Base-by-base conservation (phyloP, 345 rosid genomes). In the Eucalyptus marginata region DNA sequence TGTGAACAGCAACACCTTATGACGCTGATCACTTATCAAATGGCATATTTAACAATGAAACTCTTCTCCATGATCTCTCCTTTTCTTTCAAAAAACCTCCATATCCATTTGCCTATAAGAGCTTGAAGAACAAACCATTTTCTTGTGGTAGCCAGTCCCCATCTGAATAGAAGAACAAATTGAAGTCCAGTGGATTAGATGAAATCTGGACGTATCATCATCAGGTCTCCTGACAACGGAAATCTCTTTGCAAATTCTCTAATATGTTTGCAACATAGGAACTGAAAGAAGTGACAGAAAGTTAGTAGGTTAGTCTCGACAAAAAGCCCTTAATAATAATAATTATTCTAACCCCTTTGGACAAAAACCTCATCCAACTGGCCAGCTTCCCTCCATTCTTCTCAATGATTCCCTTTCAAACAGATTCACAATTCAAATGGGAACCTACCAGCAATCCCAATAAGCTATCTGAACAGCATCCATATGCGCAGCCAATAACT, bases 151-250 rank as follows among this genome's bases (percentile, higher is more conserved):
- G 17, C 33, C 71, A 13, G 17, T 64, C 71, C 17, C 71, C 71
- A 29, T 29, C 71, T 64, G 4, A 62, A 62, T 62, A 13, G 29
- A 6, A 29, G 36, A 29, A 29, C 18, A 64, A 64, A n/a, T 13
- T 29, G 71, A 29, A 64, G 36, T 64, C 17, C 36, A 29, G 71
- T 31, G 29, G 36, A 64, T n/a, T n/a, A 64, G 33, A 64, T 29
- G 71, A n/a, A 64, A 29, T 64, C 17, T 64, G 18, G 36, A 64
- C 13, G 17, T 12, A 64, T 29, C 17, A 64, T 64, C 4, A n/a
- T 1, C 36, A 29, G 2, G 71, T 64, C 36, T 29, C 33, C 7
- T 3, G 33, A 13, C 1, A 1, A 13, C 5, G 2, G 36, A 64
- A 64, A 29, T 64, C 71, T 29, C 71, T 13, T 64, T 7, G 4